Base-by-base conservation (phyloP, 768 basidiomycete genomes). In the Tulasnella sp. region DNA sequence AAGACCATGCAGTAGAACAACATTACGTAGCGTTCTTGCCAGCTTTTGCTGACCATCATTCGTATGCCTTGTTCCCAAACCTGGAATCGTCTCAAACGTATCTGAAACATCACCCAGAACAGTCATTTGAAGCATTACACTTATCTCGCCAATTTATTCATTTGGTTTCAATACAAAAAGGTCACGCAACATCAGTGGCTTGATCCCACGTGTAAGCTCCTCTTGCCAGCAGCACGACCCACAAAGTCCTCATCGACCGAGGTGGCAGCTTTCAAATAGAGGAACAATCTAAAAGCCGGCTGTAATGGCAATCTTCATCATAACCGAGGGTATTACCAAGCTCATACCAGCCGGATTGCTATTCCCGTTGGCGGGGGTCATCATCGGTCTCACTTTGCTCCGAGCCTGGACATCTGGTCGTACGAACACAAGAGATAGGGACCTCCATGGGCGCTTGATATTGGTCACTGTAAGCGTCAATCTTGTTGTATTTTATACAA, bases 401-500 rank as follows among this genome's bases (percentile, higher is more conserved):
- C 81, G 73, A 24, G 22, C 76, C 37, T 81, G 81, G 81, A 50
- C 73, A 3, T 24, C 72, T 50, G 81, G 91, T 1, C 88, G 85
- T n/a, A 94, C 94, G 3, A 90, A 86, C 81, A 41, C 81, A 0
- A 86, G 95, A 31, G 94, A 96, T 82, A 88, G 94, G 75, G 92
- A 93, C 83, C 86, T 96, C 72, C 93, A 95, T 87, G 91, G 90
- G 0, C 88, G 94, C 3, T 89, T 90, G 3, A 87, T 96, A 34
- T 85, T 96, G 12, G 86, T 96, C 12, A 96, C 94, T 31, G 94
- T 93, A 83, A 50, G 80, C 46, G 16, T 20, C 46, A 46, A 46
- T 77, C 50, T 75, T 69, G 40, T 18, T 37, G 75, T 1, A 16
- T 76, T 46, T 8, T 14, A 16, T 50, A 74, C 2, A 11, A 2